phyloP scores from a whole-genome alignment of 257 asterid genomes.

The Asclepias syriaca region DNA sequence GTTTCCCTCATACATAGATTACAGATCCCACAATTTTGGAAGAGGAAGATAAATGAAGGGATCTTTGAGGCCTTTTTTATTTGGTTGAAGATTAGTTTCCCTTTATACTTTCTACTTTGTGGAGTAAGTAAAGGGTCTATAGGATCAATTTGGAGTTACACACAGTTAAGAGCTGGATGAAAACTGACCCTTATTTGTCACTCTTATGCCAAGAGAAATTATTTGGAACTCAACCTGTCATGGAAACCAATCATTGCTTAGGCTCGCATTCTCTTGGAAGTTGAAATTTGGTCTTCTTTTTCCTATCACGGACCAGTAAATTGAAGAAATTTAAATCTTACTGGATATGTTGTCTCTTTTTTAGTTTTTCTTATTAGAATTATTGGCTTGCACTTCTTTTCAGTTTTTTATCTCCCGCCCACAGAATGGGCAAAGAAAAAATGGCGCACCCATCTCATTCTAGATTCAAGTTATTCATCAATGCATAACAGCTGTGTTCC shows the following conservation, averaged over 20 bases:
- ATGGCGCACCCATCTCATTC: not conserved
- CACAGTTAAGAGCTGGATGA: not conserved
- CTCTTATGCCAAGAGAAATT: not conserved
- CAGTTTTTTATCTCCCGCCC: not conserved
- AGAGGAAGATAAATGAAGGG: not conserved
- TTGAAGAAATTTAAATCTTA: not conserved
- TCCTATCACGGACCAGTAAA: not conserved
- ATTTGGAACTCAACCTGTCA: not conserved
- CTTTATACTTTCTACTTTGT: not conserved
- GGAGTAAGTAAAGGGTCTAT: not conserved
- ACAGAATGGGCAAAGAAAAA: no score
- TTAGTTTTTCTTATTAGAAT: not conserved
- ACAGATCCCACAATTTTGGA: not conserved
- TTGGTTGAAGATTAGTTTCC: not conserved
- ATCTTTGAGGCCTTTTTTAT: not conserved
- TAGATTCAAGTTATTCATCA: not conserved
- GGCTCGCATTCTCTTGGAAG: not conserved
- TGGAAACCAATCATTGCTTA: not conserved
- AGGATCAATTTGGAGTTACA: not conserved
- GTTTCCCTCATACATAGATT: not conserved
- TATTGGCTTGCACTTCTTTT: not conserved
- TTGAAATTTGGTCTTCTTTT: not conserved
- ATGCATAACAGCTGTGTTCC: not conserved
- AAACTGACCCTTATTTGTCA: not conserved
- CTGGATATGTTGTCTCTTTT: not conserved